Conservation (phyloP, 805 yeast species). For the Yarrowia sp. region DNA sequence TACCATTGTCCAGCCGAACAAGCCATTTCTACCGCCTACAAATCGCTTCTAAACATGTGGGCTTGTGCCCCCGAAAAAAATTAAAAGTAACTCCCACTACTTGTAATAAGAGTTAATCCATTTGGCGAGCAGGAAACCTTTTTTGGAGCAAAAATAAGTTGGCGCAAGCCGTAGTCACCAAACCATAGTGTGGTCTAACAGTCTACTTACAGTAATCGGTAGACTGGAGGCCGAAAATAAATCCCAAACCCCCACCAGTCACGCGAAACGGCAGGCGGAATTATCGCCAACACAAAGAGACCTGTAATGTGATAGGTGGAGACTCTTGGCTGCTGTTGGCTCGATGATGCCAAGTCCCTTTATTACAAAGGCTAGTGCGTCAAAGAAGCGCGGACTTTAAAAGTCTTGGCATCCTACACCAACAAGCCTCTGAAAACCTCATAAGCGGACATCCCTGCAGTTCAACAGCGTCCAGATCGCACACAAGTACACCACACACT, state of each 20-base stretch:
- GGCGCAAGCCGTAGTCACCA: slow-evolving; percentile 11
- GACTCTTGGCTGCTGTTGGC: slow-evolving; percentile 11
- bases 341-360: not conserved
- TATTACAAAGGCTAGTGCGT: slow-evolving; percentile 3
- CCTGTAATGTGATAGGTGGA: not conserved
- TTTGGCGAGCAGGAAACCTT: slow-evolving; percentile 1
- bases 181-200: not conserved
- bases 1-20: not conserved
- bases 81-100: not conserved
- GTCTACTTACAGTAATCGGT: not conserved
- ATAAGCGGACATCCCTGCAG: not conserved
- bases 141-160: slow-evolving; percentile 13
- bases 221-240: not conserved
- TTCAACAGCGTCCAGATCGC: not conserved
- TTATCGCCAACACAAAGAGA: too few species aligned
- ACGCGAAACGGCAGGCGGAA: too few species aligned
- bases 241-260: too few species aligned
- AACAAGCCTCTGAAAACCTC: not conserved
- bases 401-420: slow-evolving; percentile 20
- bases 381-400: slow-evolving; percentile 21
- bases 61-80: not conserved
- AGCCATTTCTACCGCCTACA: not conserved
- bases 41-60: not conserved
- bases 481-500: not conserved
- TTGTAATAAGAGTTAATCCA: not conserved